Evolutionary conservation across 148 eudicot species (phyloP).

Genomic region (Vaccinium darrowii): DNA sequence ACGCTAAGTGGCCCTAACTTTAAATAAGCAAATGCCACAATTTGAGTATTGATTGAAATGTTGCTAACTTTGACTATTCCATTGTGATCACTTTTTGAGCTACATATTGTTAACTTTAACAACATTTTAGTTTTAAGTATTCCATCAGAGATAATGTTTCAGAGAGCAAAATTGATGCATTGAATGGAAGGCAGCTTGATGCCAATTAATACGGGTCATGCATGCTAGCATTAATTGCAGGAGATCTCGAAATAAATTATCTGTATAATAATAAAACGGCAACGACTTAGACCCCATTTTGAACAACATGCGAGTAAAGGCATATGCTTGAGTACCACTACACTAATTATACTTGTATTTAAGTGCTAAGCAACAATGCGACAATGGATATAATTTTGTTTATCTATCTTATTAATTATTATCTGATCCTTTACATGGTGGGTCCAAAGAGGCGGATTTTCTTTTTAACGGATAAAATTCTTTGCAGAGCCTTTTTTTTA

Average conservation of each 20-base stretch:
- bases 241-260: neutral
- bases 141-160: neutral
- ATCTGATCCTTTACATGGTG: too few relatives aligned
- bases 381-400: neutral
- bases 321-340: neutral
- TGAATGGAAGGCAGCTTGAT: neutral
- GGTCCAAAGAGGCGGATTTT: neutral
- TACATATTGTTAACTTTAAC: too few relatives aligned
- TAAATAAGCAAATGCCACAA: too few relatives aligned
- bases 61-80: too few relatives aligned
- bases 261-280: neutral
- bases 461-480: too few relatives aligned
- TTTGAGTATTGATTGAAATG: too few relatives aligned
- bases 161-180: neutral
- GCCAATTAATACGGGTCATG: too few relatives aligned
- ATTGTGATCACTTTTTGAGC: too few relatives aligned
- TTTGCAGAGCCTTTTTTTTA: too few relatives aligned
- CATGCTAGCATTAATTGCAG: neutral
- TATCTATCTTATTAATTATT: too few relatives aligned
- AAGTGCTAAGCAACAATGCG: neutral
- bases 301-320: slow-evolving; percentile 8
- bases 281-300: neutral
- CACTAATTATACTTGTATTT: neutral
- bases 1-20: too few relatives aligned
- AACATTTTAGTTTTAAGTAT: too few relatives aligned